Base-by-base conservation (phyloP, 495 filamentous ascomycete species). In the Penicillium verhagenii region DNA sequence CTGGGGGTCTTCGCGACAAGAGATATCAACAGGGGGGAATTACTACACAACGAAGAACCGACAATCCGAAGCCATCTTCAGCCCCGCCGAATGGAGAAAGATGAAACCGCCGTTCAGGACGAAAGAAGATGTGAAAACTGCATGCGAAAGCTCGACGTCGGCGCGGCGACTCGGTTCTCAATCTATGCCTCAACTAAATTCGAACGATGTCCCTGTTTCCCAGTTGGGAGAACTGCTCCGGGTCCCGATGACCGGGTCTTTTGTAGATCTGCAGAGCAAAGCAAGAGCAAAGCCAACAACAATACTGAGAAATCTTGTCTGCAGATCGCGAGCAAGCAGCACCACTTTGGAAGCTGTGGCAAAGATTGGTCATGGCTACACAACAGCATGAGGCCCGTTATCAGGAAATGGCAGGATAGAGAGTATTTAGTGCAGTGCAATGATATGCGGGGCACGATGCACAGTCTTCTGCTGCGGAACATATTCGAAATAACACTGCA, bases 281-380 rank as follows among this genome's bases (percentile, higher is more conserved):
- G 6, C 25, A 10, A 42, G 53, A 42, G 39, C 45, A 10, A 46
- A 37, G 33, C 46, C 57, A 20, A 43, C 26, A 9, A 9, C 10
- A 28, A 28, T 6, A 28, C 26, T 6, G 26, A 6, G 4, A 19
- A 44, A 21, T 24, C 20, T 20, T 13, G 71, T 48, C 31, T 57
- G 13, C 10, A 61, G 2, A 63, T 67, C 47, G 68, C 68, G 4
- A 46, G 57, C 8, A 26, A 60, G 13, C 7, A 61, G 6, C 68
- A 68, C 21, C 70, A 72, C 24, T 64, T 69, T 42, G 21, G 47
- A 8, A 59, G 54, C 45, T 73, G 70, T 21, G 65, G 69, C 23
- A 59, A 59, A 52, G 47, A 71, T 16, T 74, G 72, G 72, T 47
- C 39, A 20, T 74, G 72, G 72, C 54, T 74, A 2, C 63, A 74